These are phyloP conservation scores for Thielaviopsis ethacetica DNA, from an alignment of 2,329 filamentous ascomycete species.

Conservation along the genomic window DNA sequence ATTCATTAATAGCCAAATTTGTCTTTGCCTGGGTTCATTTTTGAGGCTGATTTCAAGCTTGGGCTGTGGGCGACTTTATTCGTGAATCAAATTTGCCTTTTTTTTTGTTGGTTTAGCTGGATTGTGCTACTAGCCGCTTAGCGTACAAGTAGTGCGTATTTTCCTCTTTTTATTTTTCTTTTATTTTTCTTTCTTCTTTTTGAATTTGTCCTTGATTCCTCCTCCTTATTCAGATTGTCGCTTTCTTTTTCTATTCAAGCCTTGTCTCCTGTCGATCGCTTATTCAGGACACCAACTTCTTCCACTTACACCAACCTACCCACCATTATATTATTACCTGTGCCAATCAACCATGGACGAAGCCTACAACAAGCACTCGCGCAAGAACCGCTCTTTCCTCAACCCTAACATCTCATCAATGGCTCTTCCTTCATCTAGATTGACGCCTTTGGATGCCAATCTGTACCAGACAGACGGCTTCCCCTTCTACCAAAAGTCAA, in stretches of 20 bases:
- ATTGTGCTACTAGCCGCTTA: too few relatives aligned
- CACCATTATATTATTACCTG: neutral
- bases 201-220: neutral
- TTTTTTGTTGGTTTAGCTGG: too few relatives aligned
- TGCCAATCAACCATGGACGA: conserved; percentile 29
- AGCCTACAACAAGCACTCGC: conserved; percentile 43
- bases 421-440: conserved; percentile 45
- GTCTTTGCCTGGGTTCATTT: too few relatives aligned
- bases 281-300: neutral
- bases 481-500: neutral
- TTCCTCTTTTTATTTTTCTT: neutral
- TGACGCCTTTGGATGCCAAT: conserved; percentile 35
- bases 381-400: conserved; percentile 41
- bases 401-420: conserved; percentile 44
- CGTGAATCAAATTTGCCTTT: too few relatives aligned
- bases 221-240: neutral
- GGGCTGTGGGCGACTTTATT: too few relatives aligned
- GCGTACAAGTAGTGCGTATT: too few relatives aligned
- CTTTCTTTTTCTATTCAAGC: too few relatives aligned
- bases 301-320: neutral
- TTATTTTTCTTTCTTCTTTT: neutral
- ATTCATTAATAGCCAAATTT: too few relatives aligned
- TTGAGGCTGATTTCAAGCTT: too few relatives aligned
- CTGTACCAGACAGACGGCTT: conserved; percentile 1
- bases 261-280: too few relatives aligned